Evolutionary conservation across 306 rosid species (phyloP), one percentile per base, ranked within the genome.

Genomic region (Fagus sylvatica): DNA sequence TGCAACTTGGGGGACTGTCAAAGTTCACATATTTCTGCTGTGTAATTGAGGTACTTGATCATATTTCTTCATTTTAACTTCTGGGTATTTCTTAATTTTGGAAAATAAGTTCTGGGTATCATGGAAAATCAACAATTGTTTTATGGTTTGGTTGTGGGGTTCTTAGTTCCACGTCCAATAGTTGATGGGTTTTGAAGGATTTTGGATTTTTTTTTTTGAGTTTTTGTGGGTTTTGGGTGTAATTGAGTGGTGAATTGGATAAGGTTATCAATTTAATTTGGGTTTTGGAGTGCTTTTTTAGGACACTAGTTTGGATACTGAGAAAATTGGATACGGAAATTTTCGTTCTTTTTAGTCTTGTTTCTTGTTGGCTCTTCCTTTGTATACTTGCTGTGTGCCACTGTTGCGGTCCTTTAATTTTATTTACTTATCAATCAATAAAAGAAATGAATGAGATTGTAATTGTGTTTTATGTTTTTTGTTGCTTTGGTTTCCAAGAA

Each of bases 21-120:
- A 80, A 83, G 79, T 77, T 75, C 77, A 9, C 72, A 61, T 7
- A 39, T 82, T 77, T 79, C 66, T 1, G 77, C 70, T 41, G 15
- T 65, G 71, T 53, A 75, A 72, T 62, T 46, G 73, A 67, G 93
- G 90, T 89, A 79, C 72, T 72, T 73, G 78, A 13, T 43, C 30
- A 72, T 77, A 6, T 41, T 36, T 53, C 19, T 65, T 32, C 39
- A 36, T 64, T 69, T 67, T 65, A 43, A 53, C 62, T 78, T 84
- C 56, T 43, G 80, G 83, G 72, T 36, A 3, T 72, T 33, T 53
- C 75, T 55, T 22, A 36, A 22, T 19, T 75, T 32, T 72, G 37
- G 61, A 54, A 83, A 60, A 76, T 78, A 69, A 51, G 13, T 69
- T 75, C 41, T 79, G 81, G 82, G 78, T 73, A 22, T 46, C 39